These are phyloP conservation scores for Penicillium hesseltinei DNA, from an alignment of 2,329 filamentous ascomycete genomes.

Conservation along the genomic window DNA sequence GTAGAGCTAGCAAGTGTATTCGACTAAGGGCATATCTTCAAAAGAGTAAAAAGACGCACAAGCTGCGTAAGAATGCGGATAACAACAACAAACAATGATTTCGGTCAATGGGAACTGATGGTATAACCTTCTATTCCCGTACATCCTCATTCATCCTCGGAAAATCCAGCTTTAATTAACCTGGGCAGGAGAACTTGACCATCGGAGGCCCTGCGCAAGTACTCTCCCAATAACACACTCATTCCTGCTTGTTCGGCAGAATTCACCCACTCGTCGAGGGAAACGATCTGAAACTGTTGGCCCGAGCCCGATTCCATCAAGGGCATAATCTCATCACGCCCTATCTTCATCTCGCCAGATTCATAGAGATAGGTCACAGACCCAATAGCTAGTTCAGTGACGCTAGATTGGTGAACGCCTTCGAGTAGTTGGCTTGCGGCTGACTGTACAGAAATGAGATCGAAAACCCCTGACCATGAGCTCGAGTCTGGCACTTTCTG, in stretches of 20 bases:
- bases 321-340: conserved; percentile 16
- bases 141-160: background rate
- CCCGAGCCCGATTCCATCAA: conserved; percentile 16
- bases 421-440: conserved; percentile 17
- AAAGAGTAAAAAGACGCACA: background rate
- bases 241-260: conserved; percentile 21
- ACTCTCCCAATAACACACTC: conserved; percentile 19
- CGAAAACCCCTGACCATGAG: conserved; percentile 20
- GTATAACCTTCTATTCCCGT: background rate
- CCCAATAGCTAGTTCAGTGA: background rate
- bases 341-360: conserved; percentile 19
- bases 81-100: background rate
- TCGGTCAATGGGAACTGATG: background rate
- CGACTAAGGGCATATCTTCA: background rate
- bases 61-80: background rate
- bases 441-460: conserved; percentile 22
- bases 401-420: conserved; percentile 8
- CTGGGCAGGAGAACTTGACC: conserved; percentile 19
- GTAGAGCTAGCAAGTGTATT: background rate
- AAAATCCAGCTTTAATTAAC: conserved; percentile 10
- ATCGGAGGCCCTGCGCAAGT: conserved; percentile 15
- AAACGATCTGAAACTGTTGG: conserved; percentile 9
- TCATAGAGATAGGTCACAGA: conserved; percentile 11
- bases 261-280: conserved; percentile 19
- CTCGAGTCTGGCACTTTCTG: conserved; percentile 16